Evolutionary conservation across 2,329 filamentous ascomycete species (phyloP).

Genomic region (Xylariaceae sp.): DNA sequence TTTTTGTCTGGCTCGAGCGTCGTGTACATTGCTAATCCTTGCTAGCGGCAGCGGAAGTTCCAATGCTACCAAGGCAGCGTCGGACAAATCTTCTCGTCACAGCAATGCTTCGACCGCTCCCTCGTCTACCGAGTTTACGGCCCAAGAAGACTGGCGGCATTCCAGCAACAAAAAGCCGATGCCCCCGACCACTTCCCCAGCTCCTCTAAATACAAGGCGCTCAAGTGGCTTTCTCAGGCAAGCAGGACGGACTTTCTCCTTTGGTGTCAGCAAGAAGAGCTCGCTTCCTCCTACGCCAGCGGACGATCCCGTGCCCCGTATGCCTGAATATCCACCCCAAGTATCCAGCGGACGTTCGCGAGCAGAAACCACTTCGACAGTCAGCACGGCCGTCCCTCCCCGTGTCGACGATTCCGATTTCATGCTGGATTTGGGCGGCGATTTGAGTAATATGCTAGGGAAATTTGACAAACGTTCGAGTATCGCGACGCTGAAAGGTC

Average conservation of each 20-base stretch:
- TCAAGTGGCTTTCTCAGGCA: slow-evolving; percentile 47
- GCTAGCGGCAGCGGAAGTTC: slow-evolving; percentile 51
- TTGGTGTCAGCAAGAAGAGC: slow-evolving; percentile 48
- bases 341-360: slow-evolving; percentile 31
- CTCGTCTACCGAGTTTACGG: slow-evolving; percentile 43
- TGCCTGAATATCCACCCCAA: slow-evolving; percentile 24
- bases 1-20: slow-evolving; percentile 16
- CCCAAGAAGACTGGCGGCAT: slow-evolving; percentile 33
- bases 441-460: slow-evolving; percentile 52
- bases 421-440: slow-evolving; percentile 46
- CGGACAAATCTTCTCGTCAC: slow-evolving; percentile 54
- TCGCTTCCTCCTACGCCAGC: slow-evolving; percentile 26
- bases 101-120: slow-evolving; percentile 56
- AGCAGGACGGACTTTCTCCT: slow-evolving; percentile 52
- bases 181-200: slow-evolving; percentile 30
- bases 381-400: slow-evolving; percentile 45
- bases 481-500: slow-evolving; percentile 37
- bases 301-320: slow-evolving; percentile 31
- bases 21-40: slow-evolving; percentile 29
- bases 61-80: slow-evolving; percentile 53
- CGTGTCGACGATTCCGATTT: slow-evolving; percentile 38
- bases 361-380: slow-evolving; percentile 47
- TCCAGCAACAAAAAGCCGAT: slow-evolving; percentile 29
- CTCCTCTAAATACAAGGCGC: slow-evolving; percentile 38
- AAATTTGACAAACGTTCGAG: slow-evolving; percentile 50